Evolutionary conservation across 805 yeast genomes (phyloP).

Genomic region (Lipomyces yamadae): DNA sequence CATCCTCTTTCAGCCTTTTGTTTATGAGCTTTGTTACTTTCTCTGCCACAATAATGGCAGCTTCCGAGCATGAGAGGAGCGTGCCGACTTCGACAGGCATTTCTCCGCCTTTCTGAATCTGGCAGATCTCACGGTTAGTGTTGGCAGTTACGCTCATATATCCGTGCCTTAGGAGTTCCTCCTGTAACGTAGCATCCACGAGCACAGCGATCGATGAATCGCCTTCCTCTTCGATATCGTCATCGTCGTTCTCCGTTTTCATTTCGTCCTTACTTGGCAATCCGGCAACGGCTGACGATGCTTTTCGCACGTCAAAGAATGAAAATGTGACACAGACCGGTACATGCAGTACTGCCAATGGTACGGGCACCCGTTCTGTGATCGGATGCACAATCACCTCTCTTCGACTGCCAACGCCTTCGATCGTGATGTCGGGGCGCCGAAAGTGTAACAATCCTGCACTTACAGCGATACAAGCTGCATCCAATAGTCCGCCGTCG

Average conservation of each 20-base stretch:
- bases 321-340: conserved; percentile 90
- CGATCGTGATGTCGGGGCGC: conserved; percentile 79
- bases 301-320: conserved; percentile 54
- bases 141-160: conserved; percentile 83
- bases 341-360: conserved; percentile 80
- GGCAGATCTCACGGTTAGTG: conserved; percentile 89
- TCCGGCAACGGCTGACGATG: conserved; percentile 8
- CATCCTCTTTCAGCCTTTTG: conserved; percentile 59
- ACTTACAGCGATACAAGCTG: conserved; percentile 88
- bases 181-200: conserved; percentile 76
- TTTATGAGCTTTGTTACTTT: conserved; percentile 67
- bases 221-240: conserved; percentile 30
- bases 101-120: conserved; percentile 84
- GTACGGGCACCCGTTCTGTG: conserved; percentile 84
- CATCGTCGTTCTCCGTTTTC: conserved; percentile 22
- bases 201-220: conserved; percentile 51
- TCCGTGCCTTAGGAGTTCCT: conserved; percentile 78
- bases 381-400: conserved; percentile 61
- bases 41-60: conserved; percentile 68
- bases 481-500: conserved; percentile 93
- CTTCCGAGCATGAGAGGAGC: conserved; percentile 68
- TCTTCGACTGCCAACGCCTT: conserved; percentile 42
- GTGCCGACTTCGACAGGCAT: conserved; percentile 74
- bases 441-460: conserved; percentile 81
- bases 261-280: background rate